Evolutionary conservation across 129 eudicot genomes (phyloP), one percentile per base, ranked within the genome.

Genomic region (Arctium lappa): DNA sequence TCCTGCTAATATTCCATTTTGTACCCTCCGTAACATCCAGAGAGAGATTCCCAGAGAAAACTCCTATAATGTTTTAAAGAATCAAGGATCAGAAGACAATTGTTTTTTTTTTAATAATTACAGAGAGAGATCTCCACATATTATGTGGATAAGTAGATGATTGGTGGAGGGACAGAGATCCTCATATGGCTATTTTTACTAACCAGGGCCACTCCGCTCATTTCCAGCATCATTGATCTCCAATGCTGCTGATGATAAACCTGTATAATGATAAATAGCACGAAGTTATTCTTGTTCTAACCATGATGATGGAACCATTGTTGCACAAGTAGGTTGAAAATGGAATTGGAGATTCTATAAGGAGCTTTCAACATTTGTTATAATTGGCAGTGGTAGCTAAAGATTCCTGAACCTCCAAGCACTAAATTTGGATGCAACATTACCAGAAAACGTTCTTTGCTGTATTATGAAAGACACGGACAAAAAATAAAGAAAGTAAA

Each of bases 201-300:
- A 60, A 91, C 91, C 92, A 62, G 85, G 84, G 82, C 88, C 88
- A 83, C 79, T 90, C 75, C 87, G 86, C 77, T 92, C 92, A 37
- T 89, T 86, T 50, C 88, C 92, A 62, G 89, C 22, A 66, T 93
- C 91, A 30, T 82, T 75, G 44, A 95, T 91, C 95, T 95, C 94
- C 87, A 95, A 87, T n/a, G 98, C 88, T 48, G 99, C 99, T n/a
- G 98, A 90, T 74, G 99, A 95, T 84, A 93, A 86, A 78, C 89
- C 89, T 86, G 79, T 33, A 85, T 16, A 68, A 56, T n/a, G 78
- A 74, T 40, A 60, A 34, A 80, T 56, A 11, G 46, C 42, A 69
- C 46, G 32, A 3, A 36, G 46, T 36, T 36, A 27, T 50, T 18
- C 32, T 68, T 40, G 30, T 16, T 60, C 29, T 16, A 16, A 60